These are phyloP conservation scores for Alternaria gaisen DNA, from an alignment of 2,329 filamentous ascomycete species.

Conservation along the genomic window DNA sequence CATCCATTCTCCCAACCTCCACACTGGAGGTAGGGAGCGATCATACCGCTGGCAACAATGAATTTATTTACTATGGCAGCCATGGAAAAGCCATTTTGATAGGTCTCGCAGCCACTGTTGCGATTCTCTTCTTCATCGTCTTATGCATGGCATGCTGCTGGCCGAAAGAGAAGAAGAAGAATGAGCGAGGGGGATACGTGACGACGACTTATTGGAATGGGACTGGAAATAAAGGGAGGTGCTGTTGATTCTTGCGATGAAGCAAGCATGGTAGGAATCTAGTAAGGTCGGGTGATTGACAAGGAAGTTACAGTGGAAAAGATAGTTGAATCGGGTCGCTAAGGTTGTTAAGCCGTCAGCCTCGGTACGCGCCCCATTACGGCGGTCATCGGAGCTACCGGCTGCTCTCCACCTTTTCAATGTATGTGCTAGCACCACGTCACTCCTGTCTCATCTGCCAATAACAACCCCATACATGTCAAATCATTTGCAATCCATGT, in stretches of 20 bases:
- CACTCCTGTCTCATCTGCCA: too few relatives aligned
- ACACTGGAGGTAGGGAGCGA: background rate
- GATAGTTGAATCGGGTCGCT: background rate
- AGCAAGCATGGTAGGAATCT: background rate
- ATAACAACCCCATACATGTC: too few relatives aligned
- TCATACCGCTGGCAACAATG: background rate
- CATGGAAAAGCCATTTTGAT: background rate
- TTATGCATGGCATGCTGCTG: constrained; percentile 2
- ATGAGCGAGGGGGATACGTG: background rate
- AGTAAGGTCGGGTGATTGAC: background rate
- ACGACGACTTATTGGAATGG: background rate
- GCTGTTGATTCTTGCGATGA: background rate
- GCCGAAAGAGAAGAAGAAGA: background rate
- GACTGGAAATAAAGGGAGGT: background rate
- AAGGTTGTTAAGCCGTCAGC: too few relatives aligned
- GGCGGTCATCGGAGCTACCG: too few relatives aligned
- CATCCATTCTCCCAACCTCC: background rate
- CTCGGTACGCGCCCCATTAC: too few relatives aligned
- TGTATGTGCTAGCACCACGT: too few relatives aligned
- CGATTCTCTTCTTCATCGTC: background rate
- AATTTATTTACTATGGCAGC: background rate
- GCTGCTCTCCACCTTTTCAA: too few relatives aligned
- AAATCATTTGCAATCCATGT: too few relatives aligned
- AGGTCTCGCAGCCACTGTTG: background rate
- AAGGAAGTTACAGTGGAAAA: too few relatives aligned